Base-by-base conservation (phyloP, 768 basidiomycete genomes). In the Boletus subcaerulescens region DNA sequence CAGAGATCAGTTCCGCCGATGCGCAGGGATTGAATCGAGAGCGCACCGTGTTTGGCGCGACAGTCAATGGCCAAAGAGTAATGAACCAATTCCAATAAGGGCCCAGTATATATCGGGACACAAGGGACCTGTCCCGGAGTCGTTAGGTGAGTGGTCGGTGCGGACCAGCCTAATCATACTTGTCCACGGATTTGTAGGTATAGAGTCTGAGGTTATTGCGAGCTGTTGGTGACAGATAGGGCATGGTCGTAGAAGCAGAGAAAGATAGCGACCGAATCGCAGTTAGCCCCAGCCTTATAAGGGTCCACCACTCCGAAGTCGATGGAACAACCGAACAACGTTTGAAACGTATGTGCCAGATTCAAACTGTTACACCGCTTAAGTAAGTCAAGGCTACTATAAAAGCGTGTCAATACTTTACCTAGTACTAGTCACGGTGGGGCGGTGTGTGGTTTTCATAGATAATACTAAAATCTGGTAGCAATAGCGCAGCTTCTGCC, bases 41-140 rank as follows among this genome's bases (percentile, higher is more conserved):
- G 76, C 87, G 53, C 63, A 95, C 94, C 12, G 87, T 87, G 69
- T 98, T 98, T 2, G 94, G 94, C 0, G 94, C 94, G 7, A 98
- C 77, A 43, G 77, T 85, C 43, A 80, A 76, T 3, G 94, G 94
- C 84, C 91, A 95, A 24, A 94, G 77, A 5, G 83, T 93, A 51
- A 96, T 89, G 57, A 96, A 83, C 89, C 89, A 90, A 33, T 78
- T 91, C 93, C 94, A 97, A 73, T 87, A 96, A 3, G 89, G 90
- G 42, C 84, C 82, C 50, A 98, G 76, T 22, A 94, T 73, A 69
- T 87, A 86, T 65, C 81, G 78, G 38, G 91, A 91, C 3, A 89
- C 63, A 32, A 91, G 60, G 10, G 92, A 95, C 68, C 91, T 93
- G 56, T 36, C 8, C n/a, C 1, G 38, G 14, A 39, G 8, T 39